Evolutionary conservation across 2,329 filamentous ascomycete genomes (phyloP).

Genomic region (Sclerotinia glacialis): DNA sequence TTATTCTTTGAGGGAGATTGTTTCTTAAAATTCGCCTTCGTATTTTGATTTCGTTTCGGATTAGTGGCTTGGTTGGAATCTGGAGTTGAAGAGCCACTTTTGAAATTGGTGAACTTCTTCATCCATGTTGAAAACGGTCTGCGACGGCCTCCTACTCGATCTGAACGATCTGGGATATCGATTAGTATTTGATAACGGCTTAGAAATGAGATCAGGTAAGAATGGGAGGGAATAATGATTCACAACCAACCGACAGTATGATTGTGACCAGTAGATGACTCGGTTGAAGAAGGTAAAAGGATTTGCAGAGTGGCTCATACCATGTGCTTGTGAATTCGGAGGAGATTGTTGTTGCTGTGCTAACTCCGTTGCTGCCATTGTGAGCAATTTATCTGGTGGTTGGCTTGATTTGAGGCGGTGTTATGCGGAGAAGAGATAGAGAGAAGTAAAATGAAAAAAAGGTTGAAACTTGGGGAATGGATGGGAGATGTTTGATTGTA

Average conservation of each 20-base stretch:
- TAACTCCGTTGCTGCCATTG: constrained; percentile 44
- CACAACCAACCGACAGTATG: constrained; percentile 9
- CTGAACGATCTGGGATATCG: constrained; percentile 59
- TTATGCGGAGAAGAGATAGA: constrained; percentile 10
- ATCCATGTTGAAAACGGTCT: constrained; percentile 91
- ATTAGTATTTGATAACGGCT: constrained; percentile 26
- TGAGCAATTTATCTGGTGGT: neutral
- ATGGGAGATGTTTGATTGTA: neutral
- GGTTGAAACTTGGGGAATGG: neutral
- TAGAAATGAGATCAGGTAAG: neutral
- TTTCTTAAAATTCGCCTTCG: constrained; percentile 54
- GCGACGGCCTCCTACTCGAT: constrained; percentile 58
- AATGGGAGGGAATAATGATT: neutral
- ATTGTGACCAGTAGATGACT: constrained; percentile 17
- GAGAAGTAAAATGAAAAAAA: neutral
- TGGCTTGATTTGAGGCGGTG: neutral
- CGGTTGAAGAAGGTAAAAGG: constrained; percentile 14
- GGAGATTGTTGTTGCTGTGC: constrained; percentile 41
- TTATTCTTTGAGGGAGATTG: constrained; percentile 53
- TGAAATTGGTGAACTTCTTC: constrained; percentile 88
- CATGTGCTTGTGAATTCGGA: constrained; percentile 34
- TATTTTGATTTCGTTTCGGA: constrained; percentile 45
- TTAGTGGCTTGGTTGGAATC: constrained; percentile 44
- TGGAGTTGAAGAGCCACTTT: constrained; percentile 62
- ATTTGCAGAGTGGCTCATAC: constrained; percentile 38